These are phyloP conservation scores for Wickerhamiella pararugosa DNA, from an alignment of 1,139 yeast species.

Conservation along the genomic window DNA sequence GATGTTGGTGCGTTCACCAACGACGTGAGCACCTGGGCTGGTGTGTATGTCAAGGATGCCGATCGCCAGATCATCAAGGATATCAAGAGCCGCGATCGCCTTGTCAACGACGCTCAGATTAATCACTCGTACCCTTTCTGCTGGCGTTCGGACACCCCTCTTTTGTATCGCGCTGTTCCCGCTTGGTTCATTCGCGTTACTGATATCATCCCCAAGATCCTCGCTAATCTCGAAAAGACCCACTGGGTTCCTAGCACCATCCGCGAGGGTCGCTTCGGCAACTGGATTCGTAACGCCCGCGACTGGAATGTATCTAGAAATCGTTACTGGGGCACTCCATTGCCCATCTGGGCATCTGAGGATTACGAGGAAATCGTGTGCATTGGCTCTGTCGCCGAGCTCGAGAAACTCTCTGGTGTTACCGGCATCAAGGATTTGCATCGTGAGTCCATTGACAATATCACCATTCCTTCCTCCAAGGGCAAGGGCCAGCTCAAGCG, in stretches of 20 bases:
- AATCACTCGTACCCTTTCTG: slow-evolving; percentile 98
- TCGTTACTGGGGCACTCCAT: slow-evolving; percentile 99
- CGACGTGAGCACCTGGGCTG: slow-evolving; percentile 61
- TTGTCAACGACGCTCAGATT: slow-evolving; percentile 66
- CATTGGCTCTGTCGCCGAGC: slow-evolving; percentile 79
- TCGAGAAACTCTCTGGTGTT: slow-evolving; percentile 70
- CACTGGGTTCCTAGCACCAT: slow-evolving; percentile 89
- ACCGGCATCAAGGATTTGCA: slow-evolving; percentile 75
- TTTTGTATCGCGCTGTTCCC: slow-evolving; percentile 89
- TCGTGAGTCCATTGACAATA: slow-evolving; percentile 79
- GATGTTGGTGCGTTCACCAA: slow-evolving; percentile 73
- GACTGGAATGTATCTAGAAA: slow-evolving; percentile 98
- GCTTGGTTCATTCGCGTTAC: slow-evolving; percentile 95
- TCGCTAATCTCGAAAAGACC: slow-evolving; percentile 69
- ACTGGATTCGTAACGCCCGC: slow-evolving; percentile 97
- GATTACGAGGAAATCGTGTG: slow-evolving; percentile 88
- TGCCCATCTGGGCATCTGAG: slow-evolving; percentile 94
- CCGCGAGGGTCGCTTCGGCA: slow-evolving; percentile 87
- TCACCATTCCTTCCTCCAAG: slow-evolving; percentile 83
- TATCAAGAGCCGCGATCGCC: slow-evolving; percentile 61
- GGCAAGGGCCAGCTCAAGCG: slow-evolving; percentile 84
- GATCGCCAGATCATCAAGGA: slow-evolving; percentile 79
- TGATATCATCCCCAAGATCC: slow-evolving; percentile 78
- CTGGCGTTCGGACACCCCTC: slow-evolving; percentile 99
- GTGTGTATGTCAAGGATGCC: slow-evolving; percentile 88